phyloP scores from a whole-genome alignment of 352 stramenopile genomes.

The Phytophthora rubi region DNA sequence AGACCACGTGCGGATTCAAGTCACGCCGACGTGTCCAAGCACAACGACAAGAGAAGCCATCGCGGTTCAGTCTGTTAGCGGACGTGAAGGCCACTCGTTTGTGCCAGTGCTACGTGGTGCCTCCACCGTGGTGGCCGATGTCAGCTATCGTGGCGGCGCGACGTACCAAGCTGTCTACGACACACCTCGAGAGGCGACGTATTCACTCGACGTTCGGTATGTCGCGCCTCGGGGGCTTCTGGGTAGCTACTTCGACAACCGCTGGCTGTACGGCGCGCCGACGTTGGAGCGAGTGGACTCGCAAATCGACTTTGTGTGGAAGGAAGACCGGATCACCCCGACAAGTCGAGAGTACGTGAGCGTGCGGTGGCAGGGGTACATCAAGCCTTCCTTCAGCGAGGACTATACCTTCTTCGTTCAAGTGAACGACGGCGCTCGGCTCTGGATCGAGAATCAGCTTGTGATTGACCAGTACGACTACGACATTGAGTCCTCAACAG shows the following conservation, averaged over 20 bases:
- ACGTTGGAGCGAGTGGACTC: constrained; percentile 88
- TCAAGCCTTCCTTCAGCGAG: constrained; percentile 92
- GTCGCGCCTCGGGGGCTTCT: constrained; percentile 82
- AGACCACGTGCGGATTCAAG: constrained; percentile 45
- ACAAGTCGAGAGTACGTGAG: constrained; percentile 95
- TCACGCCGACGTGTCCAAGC: constrained; percentile 51
- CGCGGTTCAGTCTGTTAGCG: constrained; percentile 48
- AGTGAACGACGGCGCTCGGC: constrained; percentile 89
- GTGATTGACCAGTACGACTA: constrained; percentile 67
- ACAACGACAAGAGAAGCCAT: constrained; percentile 45
- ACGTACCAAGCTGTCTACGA: constrained; percentile 92
- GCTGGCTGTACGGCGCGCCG: constrained; percentile 92
- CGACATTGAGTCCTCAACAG: constrained; percentile 36
- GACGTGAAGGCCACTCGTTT: constrained; percentile 70
- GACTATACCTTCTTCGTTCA: constrained; percentile 87
- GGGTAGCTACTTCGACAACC: constrained; percentile 96
- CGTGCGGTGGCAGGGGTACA: constrained; percentile 93
- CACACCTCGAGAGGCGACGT: constrained; percentile 83
- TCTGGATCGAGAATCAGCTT: constrained; percentile 77
- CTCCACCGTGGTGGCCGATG: constrained; percentile 61
- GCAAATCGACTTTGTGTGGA: constrained; percentile 93
- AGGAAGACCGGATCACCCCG: constrained; percentile 83
- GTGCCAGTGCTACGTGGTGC: constrained; percentile 65
- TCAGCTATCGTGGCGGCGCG: constrained; percentile 65
- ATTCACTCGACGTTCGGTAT: constrained; percentile 87